Evolutionary conservation across 1,284 basidiomycete species (phyloP), one percentile per base, ranked within the genome.

Genomic region (Ustanciosporium gigantosporum): DNA sequence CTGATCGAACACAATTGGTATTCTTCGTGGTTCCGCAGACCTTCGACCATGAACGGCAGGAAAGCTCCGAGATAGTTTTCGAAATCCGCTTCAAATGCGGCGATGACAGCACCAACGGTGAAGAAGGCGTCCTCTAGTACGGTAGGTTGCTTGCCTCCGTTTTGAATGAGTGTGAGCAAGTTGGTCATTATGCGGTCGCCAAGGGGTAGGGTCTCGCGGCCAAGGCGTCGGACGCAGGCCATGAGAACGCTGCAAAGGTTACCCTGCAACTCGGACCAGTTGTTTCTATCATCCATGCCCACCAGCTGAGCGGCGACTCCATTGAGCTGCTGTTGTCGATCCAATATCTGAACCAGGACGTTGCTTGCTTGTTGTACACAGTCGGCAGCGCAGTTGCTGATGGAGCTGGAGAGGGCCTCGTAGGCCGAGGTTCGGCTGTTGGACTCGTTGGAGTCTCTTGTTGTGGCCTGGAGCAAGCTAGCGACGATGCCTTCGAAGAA

Each of bases 211-310:
- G 97, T 90, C 48, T 91, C 88, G 4, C 83, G 82, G 45, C 85
- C 86, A 37, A 96, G 83, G 79, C 92, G 88, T n/a, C 73, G 66
- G 15, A 76, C 67, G 20, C 61, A 55, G 7, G 74, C 70, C 59
- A 70, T 74, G 6, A 73, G 41, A 15, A 76, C 74, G 37, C 88
- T 88, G 80, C 92, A 96, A 73, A 97, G 85, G 80, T 94, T 95
- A 80, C 90, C 89, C 79, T 97, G 93, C 32, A 99, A 83, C 79
- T 99, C 94, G 76, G 93, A 94, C 91, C 94, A 97, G 82, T 97
- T 98, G 80, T 94, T 94, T 66, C 91, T 86, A 78, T 99, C 94
- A 79, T 99, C 94, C 34, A 88, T 83, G 41, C 94, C 95, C 36
- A 99, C 82, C 42, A 98, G 88, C 81, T 98, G 94, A 32, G 41